Conservation (phyloP, 768 basidiomycete genomes). For the Mycena albidolilacea region DNA sequence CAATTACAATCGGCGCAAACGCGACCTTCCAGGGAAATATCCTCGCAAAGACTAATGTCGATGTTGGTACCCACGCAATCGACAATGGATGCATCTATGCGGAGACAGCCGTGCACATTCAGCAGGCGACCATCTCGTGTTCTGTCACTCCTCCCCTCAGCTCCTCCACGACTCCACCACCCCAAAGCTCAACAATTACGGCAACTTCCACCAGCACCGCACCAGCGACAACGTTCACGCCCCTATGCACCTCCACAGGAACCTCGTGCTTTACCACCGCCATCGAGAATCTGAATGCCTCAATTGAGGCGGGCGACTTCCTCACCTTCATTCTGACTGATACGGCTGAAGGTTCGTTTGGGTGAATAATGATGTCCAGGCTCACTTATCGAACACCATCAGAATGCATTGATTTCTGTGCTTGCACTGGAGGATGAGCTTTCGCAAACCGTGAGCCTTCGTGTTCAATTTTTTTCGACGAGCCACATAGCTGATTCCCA, state of each 20-base stretch:
- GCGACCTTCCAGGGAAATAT: constrained; percentile 12
- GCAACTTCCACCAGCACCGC: constrained; percentile 3
- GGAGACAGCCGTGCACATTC: constrained; percentile 4
- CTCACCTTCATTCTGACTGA: constrained; percentile 25
- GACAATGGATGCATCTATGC: constrained; percentile 23
- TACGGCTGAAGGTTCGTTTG: constrained; percentile 21
- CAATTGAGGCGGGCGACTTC: constrained; percentile 30
- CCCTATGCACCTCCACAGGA: constrained; percentile 2
- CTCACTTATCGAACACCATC: not conserved
- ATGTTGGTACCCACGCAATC: not conserved
- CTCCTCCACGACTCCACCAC: not conserved
- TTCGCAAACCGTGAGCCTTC: constrained; percentile 29
- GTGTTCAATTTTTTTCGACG: not conserved
- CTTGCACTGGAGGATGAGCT: constrained; percentile 11
- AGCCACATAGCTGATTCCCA: not conserved
- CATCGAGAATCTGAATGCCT: constrained; percentile 22
- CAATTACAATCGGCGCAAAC: constrained; percentile 8
- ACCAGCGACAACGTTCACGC: not conserved
- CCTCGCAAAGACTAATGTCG: constrained; percentile 22
- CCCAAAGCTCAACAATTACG: not conserved
- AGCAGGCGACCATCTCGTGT: constrained; percentile 14
- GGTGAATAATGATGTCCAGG: not conserved
- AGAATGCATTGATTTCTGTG: constrained; percentile 31
- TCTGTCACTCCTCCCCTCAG: not conserved
- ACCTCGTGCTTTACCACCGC: constrained; percentile 9